Base-by-base conservation (phyloP, 2,329 filamentous ascomycete species). In the Fusarium sp. region DNA sequence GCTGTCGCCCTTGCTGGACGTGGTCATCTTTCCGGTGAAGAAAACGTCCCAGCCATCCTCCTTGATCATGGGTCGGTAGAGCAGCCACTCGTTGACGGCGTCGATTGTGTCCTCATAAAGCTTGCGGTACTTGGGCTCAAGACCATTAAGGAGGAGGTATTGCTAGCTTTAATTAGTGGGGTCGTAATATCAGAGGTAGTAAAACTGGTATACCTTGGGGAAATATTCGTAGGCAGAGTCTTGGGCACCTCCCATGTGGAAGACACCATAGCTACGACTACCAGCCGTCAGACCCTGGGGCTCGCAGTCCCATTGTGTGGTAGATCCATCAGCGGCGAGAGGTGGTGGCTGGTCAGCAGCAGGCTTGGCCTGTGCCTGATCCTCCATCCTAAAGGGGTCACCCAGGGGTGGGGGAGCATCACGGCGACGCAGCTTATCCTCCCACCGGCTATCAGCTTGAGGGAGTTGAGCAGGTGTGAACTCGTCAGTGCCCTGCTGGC, bases 1-100 rank as follows among this genome's bases (percentile, higher is more conserved):
- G 9, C 74, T 70, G 46, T 81, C 78, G 2, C 77, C 82, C 3
- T 84, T 79, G 13, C 85, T 84, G 2, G 73, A 78, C 10, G 86
- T 85, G 48, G 77, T 82, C n/a, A 88, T 78, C 71, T 89, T 90
- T 27, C 92, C 91, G 0, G 92, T 89, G 65, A 96, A 89, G 3
- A 96, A 85, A n/a, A 96, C 88, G 64, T 95, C 89, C 54, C 88
- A 88, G 56, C 88, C 84, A 7, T 86, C 83, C 31, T 88, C 87
- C 7, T 89, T 87, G 18, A 90, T 87, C 89, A 96, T 92, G 1
- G 94, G 94, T 6, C 91, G 88, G 80, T 89, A 97, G 61, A 97
- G 88, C 10, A 97, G 85, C 78, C 92, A 87, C 69, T 94, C 86
- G 70, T 92, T 92, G 37, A 91, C 88, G 0, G 89, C 89, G 6